Evolutionary conservation across 768 basidiomycete genomes (phyloP).

Genomic region (Phlebiopsis gigantea): DNA sequence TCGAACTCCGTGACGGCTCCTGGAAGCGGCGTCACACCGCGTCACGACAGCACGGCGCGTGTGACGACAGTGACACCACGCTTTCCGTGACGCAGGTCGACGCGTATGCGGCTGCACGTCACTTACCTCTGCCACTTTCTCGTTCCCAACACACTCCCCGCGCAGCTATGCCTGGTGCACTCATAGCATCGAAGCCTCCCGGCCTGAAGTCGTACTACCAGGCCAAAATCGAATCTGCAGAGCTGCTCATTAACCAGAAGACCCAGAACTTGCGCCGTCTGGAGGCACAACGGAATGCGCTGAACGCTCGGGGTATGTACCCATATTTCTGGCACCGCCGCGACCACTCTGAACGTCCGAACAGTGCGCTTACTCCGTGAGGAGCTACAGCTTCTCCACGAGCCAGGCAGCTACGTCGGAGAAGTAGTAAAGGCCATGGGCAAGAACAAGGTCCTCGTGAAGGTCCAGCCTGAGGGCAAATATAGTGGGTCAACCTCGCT

Average conservation of each 20-base stretch:
- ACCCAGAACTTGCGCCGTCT: constrained; percentile 93
- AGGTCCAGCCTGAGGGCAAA: constrained; percentile 98
- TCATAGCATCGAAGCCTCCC: constrained; percentile 35
- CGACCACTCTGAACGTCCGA: neutral
- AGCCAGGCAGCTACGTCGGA: constrained; percentile 96
- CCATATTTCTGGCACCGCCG: neutral
- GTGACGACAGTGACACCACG: neutral
- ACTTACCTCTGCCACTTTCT: neutral
- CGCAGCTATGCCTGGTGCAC: constrained; percentile 33
- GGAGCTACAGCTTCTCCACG: constrained; percentile 88
- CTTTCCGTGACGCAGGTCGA: constrained; percentile 2
- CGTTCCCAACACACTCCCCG: neutral
- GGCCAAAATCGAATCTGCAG: constrained; percentile 91
- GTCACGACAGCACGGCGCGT: neutral
- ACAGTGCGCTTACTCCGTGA: constrained; percentile 85
- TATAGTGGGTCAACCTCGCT: constrained; percentile 61
- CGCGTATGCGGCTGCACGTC: neutral
- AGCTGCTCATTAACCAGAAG: constrained; percentile 91
- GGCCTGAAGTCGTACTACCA: constrained; percentile 91
- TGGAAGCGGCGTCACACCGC: neutral
- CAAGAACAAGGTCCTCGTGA: constrained; percentile 97
- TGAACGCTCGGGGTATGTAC: constrained; percentile 82
- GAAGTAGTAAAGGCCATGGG: constrained; percentile 99
- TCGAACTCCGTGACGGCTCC: neutral
- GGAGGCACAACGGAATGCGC: constrained; percentile 94